Percentiles rank a stretch among this genome's conserved stretches.
These are phyloP conservation scores for Medicago ruthenica DNA, from an alignment of 306 rosid species.

Conservation along the genomic window DNA sequence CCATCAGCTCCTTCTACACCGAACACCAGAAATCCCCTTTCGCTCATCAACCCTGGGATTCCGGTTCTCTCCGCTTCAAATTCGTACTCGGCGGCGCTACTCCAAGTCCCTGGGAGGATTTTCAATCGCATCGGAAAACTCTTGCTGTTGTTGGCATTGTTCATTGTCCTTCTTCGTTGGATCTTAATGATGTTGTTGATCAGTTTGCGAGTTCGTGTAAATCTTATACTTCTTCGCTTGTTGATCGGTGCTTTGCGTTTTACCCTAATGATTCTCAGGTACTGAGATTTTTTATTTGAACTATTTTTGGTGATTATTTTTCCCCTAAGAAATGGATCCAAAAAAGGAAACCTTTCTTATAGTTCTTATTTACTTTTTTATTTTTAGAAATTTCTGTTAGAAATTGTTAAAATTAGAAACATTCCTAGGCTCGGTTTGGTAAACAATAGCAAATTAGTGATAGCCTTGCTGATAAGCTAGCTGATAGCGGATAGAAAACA, in stretches of 20 bases:
- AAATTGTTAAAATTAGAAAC: background rate
- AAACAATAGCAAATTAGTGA: no score
- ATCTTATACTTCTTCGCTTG: conserved; percentile 74
- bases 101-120: conserved; percentile 95
- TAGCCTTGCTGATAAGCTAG: no score
- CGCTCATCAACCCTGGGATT: conserved; percentile 89
- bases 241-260: conserved; percentile 88
- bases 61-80: conserved; percentile 83
- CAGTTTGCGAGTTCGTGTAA: conserved; percentile 60
- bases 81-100: conserved; percentile 85
- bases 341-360: background rate
- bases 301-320: background rate
- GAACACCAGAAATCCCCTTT: conserved; percentile 96
- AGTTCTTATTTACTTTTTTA: background rate
- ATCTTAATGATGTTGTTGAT: conserved; percentile 67
- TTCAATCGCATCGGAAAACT: conserved; percentile 88
- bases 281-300: background rate
- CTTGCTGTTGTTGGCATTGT: conserved; percentile 83
- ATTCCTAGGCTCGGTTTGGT: no score
- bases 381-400: background rate
- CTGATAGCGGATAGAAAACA: no score
- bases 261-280: conserved; percentile 92
- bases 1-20: conserved; percentile 85
- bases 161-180: conserved; percentile 93
- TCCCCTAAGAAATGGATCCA: background rate